phyloP scores from a whole-genome alignment of 2,329 filamentous ascomycete genomes.

The Paecilomyces variotii region DNA sequence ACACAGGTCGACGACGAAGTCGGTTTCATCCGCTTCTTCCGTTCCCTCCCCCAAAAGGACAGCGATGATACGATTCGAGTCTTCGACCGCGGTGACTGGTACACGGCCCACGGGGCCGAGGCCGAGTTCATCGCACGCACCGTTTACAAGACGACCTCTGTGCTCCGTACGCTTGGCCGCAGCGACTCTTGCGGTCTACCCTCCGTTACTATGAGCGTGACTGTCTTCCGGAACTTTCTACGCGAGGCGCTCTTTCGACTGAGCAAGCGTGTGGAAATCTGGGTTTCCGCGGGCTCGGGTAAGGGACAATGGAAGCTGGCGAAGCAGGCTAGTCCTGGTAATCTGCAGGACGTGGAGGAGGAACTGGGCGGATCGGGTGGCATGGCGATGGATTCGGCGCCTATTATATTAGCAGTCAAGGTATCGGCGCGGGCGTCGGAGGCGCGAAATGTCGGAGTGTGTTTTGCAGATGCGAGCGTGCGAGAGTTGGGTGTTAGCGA shows the following conservation, averaged over 20 bases:
- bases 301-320: slow-evolving; percentile 80
- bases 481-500: slow-evolving; percentile 93
- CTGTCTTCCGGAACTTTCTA: slow-evolving; percentile 91
- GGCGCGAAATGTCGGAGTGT: slow-evolving; percentile 81
- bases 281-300: slow-evolving; percentile 64
- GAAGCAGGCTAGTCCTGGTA: slow-evolving; percentile 91
- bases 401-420: slow-evolving; percentile 92
- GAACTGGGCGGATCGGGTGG: slow-evolving; percentile 61
- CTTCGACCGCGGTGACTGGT: slow-evolving; percentile 91
- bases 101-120: slow-evolving; percentile 56
- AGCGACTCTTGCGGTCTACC: slow-evolving; percentile 77
- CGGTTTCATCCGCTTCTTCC: slow-evolving; percentile 95
- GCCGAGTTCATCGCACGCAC: slow-evolving; percentile 46
- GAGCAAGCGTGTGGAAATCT: slow-evolving; percentile 86
- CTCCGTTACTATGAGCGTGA: slow-evolving; percentile 91
- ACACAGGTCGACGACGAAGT: slow-evolving; percentile 84
- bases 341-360: slow-evolving; percentile 93
- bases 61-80: slow-evolving; percentile 65
- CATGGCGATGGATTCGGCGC: slow-evolving; percentile 70
- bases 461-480: slow-evolving; percentile 95
- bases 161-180: slow-evolving; percentile 80
- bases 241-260: slow-evolving; percentile 88
- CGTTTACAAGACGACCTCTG: slow-evolving; percentile 97
- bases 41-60: slow-evolving; percentile 64
- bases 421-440: slow-evolving; percentile 81